These are phyloP conservation scores for Diversispora epigaea DNA, from an alignment of 192 early-diverging fungal species.

Conservation along the genomic window DNA sequence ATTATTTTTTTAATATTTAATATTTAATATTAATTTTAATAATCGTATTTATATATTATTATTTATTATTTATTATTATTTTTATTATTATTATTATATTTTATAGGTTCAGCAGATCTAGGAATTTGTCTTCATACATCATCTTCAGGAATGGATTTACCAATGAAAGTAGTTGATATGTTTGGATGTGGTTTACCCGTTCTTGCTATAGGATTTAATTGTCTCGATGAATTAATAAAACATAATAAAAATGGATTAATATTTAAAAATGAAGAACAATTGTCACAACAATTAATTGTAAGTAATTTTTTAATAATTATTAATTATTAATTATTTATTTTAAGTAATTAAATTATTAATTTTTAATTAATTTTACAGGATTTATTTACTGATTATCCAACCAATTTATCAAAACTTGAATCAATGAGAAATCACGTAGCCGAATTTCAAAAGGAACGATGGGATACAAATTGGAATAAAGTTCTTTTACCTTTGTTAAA, in stretches of 20 bases:
- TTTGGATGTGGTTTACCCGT: constrained; percentile 94
- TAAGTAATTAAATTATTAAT: not conserved
- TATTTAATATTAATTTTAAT: no score
- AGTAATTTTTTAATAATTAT: no score
- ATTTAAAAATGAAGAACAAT: constrained; percentile 15
- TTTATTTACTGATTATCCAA: constrained; percentile 29
- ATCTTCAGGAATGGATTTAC: constrained; percentile 93
- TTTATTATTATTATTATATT: no score
- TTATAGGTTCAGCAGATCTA: constrained; percentile 86
- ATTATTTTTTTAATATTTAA: no score
- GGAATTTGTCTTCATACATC: constrained; percentile 92
- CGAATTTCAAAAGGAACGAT: constrained; percentile 29
- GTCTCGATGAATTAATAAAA: constrained; percentile 20
- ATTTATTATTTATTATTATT: no score
- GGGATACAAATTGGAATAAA: constrained; percentile 17
- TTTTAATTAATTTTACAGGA: not conserved
- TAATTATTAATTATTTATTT: not conserved
- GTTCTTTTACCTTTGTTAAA: constrained; percentile 17
- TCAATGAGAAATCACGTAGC: constrained; percentile 14
- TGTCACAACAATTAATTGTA: constrained; percentile 27
- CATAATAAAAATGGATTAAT: constrained; percentile 29
- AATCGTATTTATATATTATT: no score
- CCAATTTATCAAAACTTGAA: constrained; percentile 17
- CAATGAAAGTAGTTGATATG: constrained; percentile 99
- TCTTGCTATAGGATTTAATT: constrained; percentile 54